Percentiles rank a stretch among this genome's conserved stretches.
phyloP scores from a whole-genome alignment of 2,329 filamentous ascomycete genomes.

The Fusarium nisikadoi region DNA sequence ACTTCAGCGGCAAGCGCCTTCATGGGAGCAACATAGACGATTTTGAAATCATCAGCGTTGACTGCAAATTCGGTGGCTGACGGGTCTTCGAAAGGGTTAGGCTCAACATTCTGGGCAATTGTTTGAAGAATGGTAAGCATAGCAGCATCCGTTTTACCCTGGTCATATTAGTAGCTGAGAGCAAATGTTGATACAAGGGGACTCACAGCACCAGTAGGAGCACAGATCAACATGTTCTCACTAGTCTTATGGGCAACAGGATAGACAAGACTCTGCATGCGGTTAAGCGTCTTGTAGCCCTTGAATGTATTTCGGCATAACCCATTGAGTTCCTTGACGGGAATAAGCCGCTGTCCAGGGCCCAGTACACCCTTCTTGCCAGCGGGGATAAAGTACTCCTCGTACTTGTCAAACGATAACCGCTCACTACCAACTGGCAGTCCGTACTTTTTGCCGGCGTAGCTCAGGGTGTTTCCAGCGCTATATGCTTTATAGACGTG shows the following conservation, averaged over 20 bases:
- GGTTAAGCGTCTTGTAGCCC: conserved; percentile 91
- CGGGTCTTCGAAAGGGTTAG: conserved; percentile 80
- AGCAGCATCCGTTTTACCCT: conserved; percentile 97
- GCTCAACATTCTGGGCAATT: conserved; percentile 84
- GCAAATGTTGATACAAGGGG: conserved; percentile 26
- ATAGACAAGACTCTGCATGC: conserved; percentile 98
- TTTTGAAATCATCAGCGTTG: conserved; percentile 91
- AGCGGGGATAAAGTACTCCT: conserved; percentile 89
- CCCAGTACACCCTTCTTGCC: conserved; percentile 79
- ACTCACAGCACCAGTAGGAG: conserved; percentile 87
- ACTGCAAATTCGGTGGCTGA: conserved; percentile 82
- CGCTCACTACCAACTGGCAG: conserved; percentile 80
- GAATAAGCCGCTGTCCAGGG: conserved; percentile 77
- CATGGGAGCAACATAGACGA: conserved; percentile 99
- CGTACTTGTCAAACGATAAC: conserved; percentile 79
- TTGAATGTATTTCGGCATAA: conserved; percentile 92
- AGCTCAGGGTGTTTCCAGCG: conserved; percentile 86
- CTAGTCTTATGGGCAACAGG: conserved; percentile 94
- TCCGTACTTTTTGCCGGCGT: conserved; percentile 82
- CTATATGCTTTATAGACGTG: conserved; percentile 90
- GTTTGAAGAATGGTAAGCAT: conserved; percentile 96
- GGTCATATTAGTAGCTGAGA: conserved; percentile 16
- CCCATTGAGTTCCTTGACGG: conserved; percentile 85
- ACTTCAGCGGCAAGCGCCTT: conserved; percentile 97
- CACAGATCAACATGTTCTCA: conserved; percentile 99